Conservation (phyloP, 1,139 yeast genomes). For the Pneumocystis sp. region DNA sequence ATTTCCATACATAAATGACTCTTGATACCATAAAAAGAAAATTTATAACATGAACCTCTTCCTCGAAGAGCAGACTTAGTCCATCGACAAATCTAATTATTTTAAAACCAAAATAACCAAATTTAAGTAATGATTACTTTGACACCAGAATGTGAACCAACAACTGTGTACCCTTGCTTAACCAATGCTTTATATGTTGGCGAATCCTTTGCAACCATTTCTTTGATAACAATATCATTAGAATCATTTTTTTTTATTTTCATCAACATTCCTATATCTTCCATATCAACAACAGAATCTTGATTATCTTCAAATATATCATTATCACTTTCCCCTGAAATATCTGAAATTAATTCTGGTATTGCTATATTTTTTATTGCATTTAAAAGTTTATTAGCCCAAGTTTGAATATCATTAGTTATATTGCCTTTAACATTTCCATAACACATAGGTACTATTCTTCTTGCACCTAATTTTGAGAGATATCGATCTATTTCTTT, state of each 20-base stretch:
- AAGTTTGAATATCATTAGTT: constrained; percentile 45
- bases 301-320: constrained; percentile 8
- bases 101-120: background rate
- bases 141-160: constrained; percentile 91
- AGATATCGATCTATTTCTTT: constrained; percentile 42
- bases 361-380: constrained; percentile 36
- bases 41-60: constrained; percentile 86
- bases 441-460: constrained; percentile 74
- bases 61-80: constrained; percentile 88
- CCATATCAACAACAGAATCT: constrained; percentile 52
- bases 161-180: constrained; percentile 84
- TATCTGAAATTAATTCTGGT: constrained; percentile 34
- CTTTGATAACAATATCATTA: constrained; percentile 29
- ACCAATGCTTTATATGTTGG: constrained; percentile 82
- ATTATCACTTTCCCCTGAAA: constrained; percentile 19
- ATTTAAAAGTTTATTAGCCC: constrained; percentile 47
- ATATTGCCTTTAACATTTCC: constrained; percentile 67
- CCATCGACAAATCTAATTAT: constrained; percentile 63
- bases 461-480: constrained; percentile 50
- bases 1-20: constrained; percentile 94
- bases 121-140: constrained; percentile 24
- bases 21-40: constrained; percentile 77
- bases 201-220: constrained; percentile 81
- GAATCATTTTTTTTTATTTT: constrained; percentile 21
- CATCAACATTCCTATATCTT: constrained; percentile 62